Evolutionary conservation across 176 grass and related monocot genomes (phyloP).

Genomic region (Poa pratensis): DNA sequence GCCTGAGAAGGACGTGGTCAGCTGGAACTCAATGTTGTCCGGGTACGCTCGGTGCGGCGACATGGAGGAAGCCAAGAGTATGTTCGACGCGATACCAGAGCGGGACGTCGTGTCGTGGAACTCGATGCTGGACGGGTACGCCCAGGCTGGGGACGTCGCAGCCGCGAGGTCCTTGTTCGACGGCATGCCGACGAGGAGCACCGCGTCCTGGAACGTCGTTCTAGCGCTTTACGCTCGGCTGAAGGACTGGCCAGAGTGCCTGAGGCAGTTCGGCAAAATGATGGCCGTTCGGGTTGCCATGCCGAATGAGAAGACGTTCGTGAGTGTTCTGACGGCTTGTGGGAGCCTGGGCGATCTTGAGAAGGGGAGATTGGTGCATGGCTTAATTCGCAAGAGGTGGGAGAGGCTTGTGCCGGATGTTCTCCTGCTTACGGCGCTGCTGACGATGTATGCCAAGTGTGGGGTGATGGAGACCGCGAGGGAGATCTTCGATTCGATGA

Average conservation of each 20-base stretch:
- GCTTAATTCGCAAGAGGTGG: conserved; percentile 35
- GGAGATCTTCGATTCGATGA: conserved; percentile 62
- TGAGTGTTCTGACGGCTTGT: conserved; percentile 63
- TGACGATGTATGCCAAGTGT: conserved; percentile 74
- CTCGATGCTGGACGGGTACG: conserved; percentile 60
- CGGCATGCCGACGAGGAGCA: conserved; percentile 53
- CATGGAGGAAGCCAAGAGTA: conserved; percentile 40
- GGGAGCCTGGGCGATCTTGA: conserved; percentile 59
- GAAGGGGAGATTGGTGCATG: conserved; percentile 62
- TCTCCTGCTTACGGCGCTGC: conserved; percentile 56
- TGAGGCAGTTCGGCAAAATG: conserved; percentile 61
- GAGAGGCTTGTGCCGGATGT: conserved; percentile 49
- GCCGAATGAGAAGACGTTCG: conserved; percentile 62
- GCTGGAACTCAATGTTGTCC: conserved; percentile 57
- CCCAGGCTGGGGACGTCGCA: neutral
- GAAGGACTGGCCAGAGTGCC: conserved; percentile 63
- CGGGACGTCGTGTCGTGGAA: conserved; percentile 71
- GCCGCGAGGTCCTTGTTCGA: conserved; percentile 47
- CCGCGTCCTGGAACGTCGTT: conserved; percentile 60
- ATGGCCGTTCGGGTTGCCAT: conserved; percentile 3
- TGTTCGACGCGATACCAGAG: conserved; percentile 52
- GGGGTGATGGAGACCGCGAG: conserved; percentile 52
- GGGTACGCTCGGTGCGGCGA: conserved; percentile 42
- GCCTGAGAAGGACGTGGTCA: conserved; percentile 53
- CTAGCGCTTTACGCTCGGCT: conserved; percentile 53